A percentile compares a stretch with the other conserved stretches of the same genome.
These are phyloP conservation scores for Decorospora gaudefroyi DNA, from an alignment of 2,329 filamentous ascomycete species.

Conservation along the genomic window DNA sequence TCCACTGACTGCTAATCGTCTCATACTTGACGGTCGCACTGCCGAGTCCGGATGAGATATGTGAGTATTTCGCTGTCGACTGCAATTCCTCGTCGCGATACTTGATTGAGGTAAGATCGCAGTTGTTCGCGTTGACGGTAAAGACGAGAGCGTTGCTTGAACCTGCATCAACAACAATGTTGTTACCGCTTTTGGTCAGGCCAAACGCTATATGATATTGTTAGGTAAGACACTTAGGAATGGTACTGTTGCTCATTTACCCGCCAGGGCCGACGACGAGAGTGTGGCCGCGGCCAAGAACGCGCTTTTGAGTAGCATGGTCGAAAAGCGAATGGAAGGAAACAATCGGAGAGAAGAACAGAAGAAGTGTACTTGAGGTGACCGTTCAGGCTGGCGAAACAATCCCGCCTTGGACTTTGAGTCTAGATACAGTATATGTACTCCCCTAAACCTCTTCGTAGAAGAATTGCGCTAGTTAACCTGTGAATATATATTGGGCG, in stretches of 20 bases:
- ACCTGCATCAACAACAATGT: slow-evolving; percentile 44
- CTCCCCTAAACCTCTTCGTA: too few species aligned
- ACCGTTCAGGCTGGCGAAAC: background rate
- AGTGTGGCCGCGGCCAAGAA: slow-evolving; percentile 36
- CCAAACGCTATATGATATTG: slow-evolving; percentile 37
- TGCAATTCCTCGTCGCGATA: slow-evolving; percentile 65
- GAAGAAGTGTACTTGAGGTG: background rate
- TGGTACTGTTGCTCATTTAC: slow-evolving; percentile 3
- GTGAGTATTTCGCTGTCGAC: slow-evolving; percentile 57
- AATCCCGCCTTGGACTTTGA: too few species aligned
- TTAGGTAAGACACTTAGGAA: background rate
- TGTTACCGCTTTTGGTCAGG: slow-evolving; percentile 37
- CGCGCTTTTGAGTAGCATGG: slow-evolving; percentile 36
- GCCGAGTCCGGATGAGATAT: slow-evolving; percentile 64
- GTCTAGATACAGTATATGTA: too few species aligned
- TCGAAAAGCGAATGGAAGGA: slow-evolving; percentile 4
- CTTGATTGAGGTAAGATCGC: slow-evolving; percentile 67
- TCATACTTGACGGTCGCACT: slow-evolving; percentile 58
- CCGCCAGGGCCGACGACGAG: slow-evolving; percentile 34
- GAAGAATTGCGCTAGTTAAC: too few species aligned
- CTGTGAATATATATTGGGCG: background rate
- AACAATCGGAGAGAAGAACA: background rate
- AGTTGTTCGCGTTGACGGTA: slow-evolving; percentile 53
- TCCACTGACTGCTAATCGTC: slow-evolving; percentile 36
- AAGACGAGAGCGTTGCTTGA: slow-evolving; percentile 41